Percentiles rank a stretch among this genome's conserved stretches.
These are phyloP conservation scores for Beauveria caledonica DNA, from an alignment of 2,329 filamentous ascomycete species.

Conservation along the genomic window DNA sequence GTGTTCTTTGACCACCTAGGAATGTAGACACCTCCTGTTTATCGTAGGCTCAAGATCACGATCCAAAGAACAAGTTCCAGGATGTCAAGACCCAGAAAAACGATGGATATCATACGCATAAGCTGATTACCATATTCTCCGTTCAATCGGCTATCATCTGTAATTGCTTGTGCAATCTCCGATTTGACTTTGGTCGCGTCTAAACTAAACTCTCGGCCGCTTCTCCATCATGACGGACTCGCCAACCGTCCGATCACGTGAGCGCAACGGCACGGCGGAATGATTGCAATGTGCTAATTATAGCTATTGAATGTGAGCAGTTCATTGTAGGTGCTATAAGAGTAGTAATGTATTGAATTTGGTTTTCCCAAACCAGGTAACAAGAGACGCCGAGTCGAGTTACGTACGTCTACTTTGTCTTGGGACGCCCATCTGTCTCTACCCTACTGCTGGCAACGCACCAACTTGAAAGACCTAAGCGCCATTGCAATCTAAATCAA, in stretches of 20 bases:
- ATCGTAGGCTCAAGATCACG: too few relatives aligned
- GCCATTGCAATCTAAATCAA: constrained; percentile 11
- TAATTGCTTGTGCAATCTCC: neutral
- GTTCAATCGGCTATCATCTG: too few relatives aligned
- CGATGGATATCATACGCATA: too few relatives aligned
- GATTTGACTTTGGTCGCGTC: neutral
- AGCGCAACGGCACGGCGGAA: constrained; percentile 9
- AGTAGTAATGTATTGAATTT: neutral
- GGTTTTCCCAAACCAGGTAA: neutral
- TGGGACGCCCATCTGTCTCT: neutral
- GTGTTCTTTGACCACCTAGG: too few relatives aligned
- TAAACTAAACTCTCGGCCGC: neutral
- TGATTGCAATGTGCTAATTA: neutral
- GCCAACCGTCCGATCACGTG: constrained; percentile 12
- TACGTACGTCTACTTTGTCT: too few relatives aligned
- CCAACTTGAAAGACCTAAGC: neutral
- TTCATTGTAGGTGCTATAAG: constrained; percentile 2
- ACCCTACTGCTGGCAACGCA: neutral
- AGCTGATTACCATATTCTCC: too few relatives aligned
- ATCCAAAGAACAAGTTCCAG: too few relatives aligned
- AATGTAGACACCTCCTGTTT: too few relatives aligned
- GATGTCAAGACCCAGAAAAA: too few relatives aligned
- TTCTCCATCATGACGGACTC: neutral
- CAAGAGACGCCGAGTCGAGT: neutral
- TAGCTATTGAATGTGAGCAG: neutral